Evolutionary conservation across 1,139 yeast species (phyloP).

Genomic region (Candida frijolesensis): DNA sequence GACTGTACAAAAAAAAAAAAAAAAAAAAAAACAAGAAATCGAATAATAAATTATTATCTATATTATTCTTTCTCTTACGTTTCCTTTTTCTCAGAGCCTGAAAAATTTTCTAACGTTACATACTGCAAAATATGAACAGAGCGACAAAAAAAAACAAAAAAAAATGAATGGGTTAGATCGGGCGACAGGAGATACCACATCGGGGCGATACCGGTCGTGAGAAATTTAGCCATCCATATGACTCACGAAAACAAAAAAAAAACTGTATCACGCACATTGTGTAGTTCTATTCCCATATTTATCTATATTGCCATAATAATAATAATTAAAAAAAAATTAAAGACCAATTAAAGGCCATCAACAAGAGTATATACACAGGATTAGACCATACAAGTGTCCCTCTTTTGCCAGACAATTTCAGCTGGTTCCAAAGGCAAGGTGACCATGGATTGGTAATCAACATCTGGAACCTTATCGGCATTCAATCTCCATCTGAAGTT

Average conservation of each 20-base stretch:
- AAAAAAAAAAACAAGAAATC: neutral
- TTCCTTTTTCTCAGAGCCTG: neutral
- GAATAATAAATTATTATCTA: neutral
- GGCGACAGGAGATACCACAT: no score
- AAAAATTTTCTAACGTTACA: conserved; percentile 1
- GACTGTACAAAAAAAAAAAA: neutral
- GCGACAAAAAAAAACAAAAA: neutral
- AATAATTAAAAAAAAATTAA: neutral
- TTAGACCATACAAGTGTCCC: conserved; percentile 38
- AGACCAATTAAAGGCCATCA: no score
- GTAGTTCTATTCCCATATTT: no score
- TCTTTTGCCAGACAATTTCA: conserved; percentile 72
- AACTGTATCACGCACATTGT: no score
- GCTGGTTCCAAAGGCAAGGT: conserved; percentile 86
- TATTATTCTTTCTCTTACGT: neutral
- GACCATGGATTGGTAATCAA: conserved; percentile 92
- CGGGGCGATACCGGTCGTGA: neutral
- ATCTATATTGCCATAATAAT: no score
- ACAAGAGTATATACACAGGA: no score
- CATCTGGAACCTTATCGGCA: conserved; percentile 64
- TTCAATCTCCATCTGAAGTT: conserved; percentile 77
- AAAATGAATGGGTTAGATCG: neutral
- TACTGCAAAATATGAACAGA: neutral
- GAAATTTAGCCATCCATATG: neutral
- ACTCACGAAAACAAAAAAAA: neutral